Evolutionary conservation across 768 basidiomycete genomes (phyloP), one percentile per base, ranked within the genome.

Genomic region (Cyclocybe cylindracea): DNA sequence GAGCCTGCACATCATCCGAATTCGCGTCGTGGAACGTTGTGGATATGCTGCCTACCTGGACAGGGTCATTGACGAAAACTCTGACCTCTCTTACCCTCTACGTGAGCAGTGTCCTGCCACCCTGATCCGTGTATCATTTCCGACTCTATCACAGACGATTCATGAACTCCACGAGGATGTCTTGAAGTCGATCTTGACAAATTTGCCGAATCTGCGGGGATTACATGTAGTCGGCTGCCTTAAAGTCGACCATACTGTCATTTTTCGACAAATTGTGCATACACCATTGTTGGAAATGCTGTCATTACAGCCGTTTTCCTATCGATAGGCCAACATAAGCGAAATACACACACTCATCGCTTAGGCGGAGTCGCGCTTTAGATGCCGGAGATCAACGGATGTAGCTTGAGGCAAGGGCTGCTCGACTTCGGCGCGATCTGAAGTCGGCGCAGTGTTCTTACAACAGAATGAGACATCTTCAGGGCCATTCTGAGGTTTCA

Each of bases 171-270:
- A 86, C 61, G 75, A 76, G 37, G 58, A 59, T 35, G 69, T 85
- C 4, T 70, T 90, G 38, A 74, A 78, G 38, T 50, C 68, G 31
- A 74, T 74, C 2, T 65, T 89, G 8, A 44, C 61, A 11, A 71
- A 80, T 6, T 71, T 89, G 0, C 81, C 86, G 0, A 66, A 70
- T 24, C 73, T 91, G 8, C 66, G 68, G 7, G 80, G 78, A 5
- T 71, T 91, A 3, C 85, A 89, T 63, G 64, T 90, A 24, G 62
- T 88, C 29, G 75, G 73, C 4, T 90, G 89, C 63, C 65, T 77
- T 5, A 80, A 80, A 51, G 62, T 86, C 33, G 76, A 82, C 39
- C 85, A 89, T 56, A 48, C 62, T 8, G 58, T 65, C 33, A 67
- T 87, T 6, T 70, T 90, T 32, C 68, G 67, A 11, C 66, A 78